These are phyloP conservation scores for Geranium brycei DNA, from an alignment of 345 rosid genomes.

Conservation along the genomic window DNA sequence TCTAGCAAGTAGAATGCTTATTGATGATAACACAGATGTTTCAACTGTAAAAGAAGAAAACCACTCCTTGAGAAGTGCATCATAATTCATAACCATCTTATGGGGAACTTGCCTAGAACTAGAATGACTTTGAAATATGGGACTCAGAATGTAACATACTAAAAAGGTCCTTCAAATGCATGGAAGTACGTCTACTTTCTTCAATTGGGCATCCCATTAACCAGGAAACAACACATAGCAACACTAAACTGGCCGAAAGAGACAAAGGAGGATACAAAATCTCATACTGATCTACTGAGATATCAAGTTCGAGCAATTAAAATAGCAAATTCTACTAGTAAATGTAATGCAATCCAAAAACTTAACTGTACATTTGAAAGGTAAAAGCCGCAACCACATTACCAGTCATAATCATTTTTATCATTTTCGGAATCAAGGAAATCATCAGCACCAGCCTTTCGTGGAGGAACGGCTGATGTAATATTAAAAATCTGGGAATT, in stretches of 20 bases:
- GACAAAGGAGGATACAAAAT: not conserved
- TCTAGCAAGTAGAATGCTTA: no score
- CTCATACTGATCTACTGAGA: no score
- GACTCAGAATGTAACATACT: no score
- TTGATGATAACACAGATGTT: no score
- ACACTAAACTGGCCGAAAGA: not conserved
- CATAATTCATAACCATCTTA: no score
- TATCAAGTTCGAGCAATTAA: not conserved
- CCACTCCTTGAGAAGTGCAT: no score
- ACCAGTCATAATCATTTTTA: slow-evolving; percentile 88
- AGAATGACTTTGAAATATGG: no score
- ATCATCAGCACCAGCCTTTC: slow-evolving; percentile 56
- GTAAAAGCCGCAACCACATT: slow-evolving; percentile 1
- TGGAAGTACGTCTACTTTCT: no score
- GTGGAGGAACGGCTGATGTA: slow-evolving; percentile 33
- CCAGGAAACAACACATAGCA: not conserved
- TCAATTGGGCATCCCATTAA: not conserved
- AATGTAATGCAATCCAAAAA: not conserved
- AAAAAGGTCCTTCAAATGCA: no score
- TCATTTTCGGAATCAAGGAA: slow-evolving; percentile 62
- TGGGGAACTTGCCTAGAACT: no score
- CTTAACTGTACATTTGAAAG: not conserved
- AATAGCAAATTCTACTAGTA: not conserved
- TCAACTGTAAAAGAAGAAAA: no score
- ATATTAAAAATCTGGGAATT: slow-evolving; percentile 71